phyloP scores from a whole-genome alignment of 2,329 filamentous ascomycete species.

The Graphilbum ipis-grandicollis region DNA sequence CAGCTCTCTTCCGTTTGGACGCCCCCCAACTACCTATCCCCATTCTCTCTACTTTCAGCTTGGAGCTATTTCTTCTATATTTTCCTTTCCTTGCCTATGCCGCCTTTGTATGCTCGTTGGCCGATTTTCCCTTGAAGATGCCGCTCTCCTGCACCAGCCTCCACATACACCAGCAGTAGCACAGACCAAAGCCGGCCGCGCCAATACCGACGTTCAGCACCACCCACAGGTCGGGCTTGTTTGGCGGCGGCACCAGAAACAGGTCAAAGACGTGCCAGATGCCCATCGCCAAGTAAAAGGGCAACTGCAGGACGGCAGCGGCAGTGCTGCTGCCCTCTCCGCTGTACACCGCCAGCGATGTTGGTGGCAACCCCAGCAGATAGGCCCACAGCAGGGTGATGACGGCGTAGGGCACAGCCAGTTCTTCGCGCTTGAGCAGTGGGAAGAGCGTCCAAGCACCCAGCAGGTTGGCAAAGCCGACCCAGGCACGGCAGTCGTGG shows the following conservation, averaged over 20 bases:
- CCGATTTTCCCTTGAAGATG: no score
- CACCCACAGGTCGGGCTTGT: constrained; percentile 88
- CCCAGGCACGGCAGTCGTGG: constrained; percentile 67
- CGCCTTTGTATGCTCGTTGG: no score
- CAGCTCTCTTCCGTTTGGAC: no score
- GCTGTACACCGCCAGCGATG: constrained; percentile 55
- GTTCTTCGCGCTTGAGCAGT: constrained; percentile 66
- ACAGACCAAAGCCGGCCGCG: constrained; percentile 66
- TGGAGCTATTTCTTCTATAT: no score
- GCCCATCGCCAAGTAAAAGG: constrained; percentile 63
- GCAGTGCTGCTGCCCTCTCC: no score
- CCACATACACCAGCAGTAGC: constrained; percentile 83
- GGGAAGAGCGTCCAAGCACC: constrained; percentile 91
- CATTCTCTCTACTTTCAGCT: no score
- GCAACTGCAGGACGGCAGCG: constrained; percentile 54
- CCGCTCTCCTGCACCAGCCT: constrained; percentile 45
- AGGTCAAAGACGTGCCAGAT: constrained; percentile 67
- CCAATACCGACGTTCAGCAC: constrained; percentile 81
- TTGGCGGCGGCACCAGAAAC: constrained; percentile 46
- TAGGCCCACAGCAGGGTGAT: constrained; percentile 82
- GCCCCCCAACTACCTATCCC: no score
- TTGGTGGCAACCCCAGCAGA: constrained; percentile 71
- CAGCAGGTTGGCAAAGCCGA: constrained; percentile 86
- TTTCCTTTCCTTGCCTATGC: constrained; percentile 8
- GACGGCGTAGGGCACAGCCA: constrained; percentile 71